Base-by-base conservation (phyloP, 2,329 filamentous ascomycete genomes). In the Mycosphaerella arachidis region DNA sequence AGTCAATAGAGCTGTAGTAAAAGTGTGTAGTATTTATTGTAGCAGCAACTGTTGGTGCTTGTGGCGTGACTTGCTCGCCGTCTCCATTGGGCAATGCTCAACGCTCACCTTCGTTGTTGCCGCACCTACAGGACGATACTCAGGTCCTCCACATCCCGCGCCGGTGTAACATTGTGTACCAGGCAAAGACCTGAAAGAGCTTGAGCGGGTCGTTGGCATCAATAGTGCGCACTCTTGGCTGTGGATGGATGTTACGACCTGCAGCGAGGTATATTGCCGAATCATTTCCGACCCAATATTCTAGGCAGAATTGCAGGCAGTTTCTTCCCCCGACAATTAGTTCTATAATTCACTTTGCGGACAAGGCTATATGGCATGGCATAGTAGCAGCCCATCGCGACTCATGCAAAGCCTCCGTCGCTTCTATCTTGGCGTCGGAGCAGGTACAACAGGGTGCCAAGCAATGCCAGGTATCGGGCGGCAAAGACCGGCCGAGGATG, bases 131-230 rank as follows among this genome's bases (percentile, higher is more conserved):
- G 13, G 9, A 6, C 37, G 37, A 40, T 13, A n/a, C 31, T 40
- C 37, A 40, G 37, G 2, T 13, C 37, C 37, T 56, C 54, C 54
- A 56, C 43, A 56, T 56, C 54, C 54, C 54, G 54, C 24, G 20
- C 27, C 12, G 30, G 10, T 31, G 12, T 53, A 13, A 40, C 37
- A 40, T 40, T 40, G 37, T 40, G 10, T 40, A 40, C 37, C 37
- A 40, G 12, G 6, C 37, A 40, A 40, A 40, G 37, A 40, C 37
- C 2, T 40, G 37, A 1, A 16, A n/a, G 37, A 40, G 37, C 37
- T 40, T 40, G 37, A 16, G 37, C 37, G 37, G 37, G 12, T 40
- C 37, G 37, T 16, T 13, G 16, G 37, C 37, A 40, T 40, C 37
- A n/a, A 40, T 40, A n/a, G 37, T 35, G 31, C n/a, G n/a, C n/a